Percentiles rank a stretch among this genome's conserved stretches.
These are phyloP conservation scores for Daldinia vernicosa DNA, from an alignment of 495 filamentous ascomycete genomes.

Conservation along the genomic window DNA sequence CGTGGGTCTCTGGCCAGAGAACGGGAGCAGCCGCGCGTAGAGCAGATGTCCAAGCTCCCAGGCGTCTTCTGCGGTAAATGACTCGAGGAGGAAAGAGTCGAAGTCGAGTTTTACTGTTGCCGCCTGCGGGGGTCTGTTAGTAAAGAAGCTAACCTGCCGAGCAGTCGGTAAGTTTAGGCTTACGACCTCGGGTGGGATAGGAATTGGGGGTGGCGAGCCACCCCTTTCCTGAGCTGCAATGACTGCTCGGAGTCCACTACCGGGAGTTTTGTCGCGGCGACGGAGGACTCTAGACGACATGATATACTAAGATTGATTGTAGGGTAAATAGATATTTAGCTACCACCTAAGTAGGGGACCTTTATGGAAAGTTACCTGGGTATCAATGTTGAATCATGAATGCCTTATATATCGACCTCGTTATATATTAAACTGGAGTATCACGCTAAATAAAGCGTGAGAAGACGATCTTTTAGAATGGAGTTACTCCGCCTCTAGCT, in stretches of 20 bases:
- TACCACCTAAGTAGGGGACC: not conserved
- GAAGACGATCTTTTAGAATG: not conserved
- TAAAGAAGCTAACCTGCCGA: not conserved
- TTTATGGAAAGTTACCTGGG: no score
- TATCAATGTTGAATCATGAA: not conserved
- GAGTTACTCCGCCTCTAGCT: constrained; percentile 6
- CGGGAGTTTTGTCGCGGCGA: constrained; percentile 30
- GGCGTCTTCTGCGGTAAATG: constrained; percentile 73
- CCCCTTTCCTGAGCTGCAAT: constrained; percentile 13
- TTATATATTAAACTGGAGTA: not conserved
- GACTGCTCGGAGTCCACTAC: constrained; percentile 33
- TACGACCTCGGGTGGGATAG: constrained; percentile 44
- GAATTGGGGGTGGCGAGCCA: constrained; percentile 34
- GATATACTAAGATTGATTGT: not conserved
- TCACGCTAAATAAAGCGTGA: not conserved
- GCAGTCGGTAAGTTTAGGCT: constrained; percentile 5
- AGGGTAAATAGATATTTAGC: not conserved
- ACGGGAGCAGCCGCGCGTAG: constrained; percentile 65
- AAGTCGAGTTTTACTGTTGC: constrained; percentile 61
- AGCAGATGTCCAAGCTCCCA: constrained; percentile 72
- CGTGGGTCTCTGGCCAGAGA: constrained; percentile 58
- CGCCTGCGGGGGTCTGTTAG: constrained; percentile 45
- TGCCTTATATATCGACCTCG: not conserved
- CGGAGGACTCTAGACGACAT: constrained; percentile 30
- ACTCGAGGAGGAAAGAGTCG: constrained; percentile 62